Base-by-base conservation (phyloP, 257 asterid species). In the Phtheirospermum japonicum region DNA sequence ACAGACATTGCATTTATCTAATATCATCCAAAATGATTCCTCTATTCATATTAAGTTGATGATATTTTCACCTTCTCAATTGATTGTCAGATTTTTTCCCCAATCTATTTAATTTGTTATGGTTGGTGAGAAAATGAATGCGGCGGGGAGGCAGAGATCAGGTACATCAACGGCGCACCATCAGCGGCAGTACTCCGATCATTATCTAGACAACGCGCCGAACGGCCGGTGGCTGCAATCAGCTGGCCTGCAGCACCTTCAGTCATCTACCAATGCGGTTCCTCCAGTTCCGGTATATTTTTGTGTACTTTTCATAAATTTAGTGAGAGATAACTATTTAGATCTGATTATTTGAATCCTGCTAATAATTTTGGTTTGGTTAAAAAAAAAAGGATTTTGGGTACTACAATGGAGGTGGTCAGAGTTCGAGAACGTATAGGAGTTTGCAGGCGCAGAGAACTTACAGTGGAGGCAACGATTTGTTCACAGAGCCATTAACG, bases 201-300 rank as follows among this genome's bases (percentile, higher is more conserved):
- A 93, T 75, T 93, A 77, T 59, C 68, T 79, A 3, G 95, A 91
- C 8, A 61, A 83, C 50, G 82, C 96, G 3, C 83, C 98, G 13
- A 80, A 91, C 34, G 90, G 88, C 23, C 75, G 95, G 61, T 91
- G 99, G 97, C 83, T 89, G 61, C 99, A 92, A 71, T 92, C 99
- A 57, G 95, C 96, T 67, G 97, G 99, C 39, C 73, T 89, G 66
- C 97, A 93, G 67, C 95, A 89, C 71, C 80, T 87, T 4, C 96
- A 89, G 72, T 80, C 96, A 52, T 76, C 95, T 0, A 81, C 61
- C 81, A 80, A 71, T 79, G 80, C 83, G 56, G 73, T 60, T 76
- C 79, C 89, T 72, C 84, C 88, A n/a, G 73, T 73, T n/a, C 95
- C 80, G 89, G 95, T 86, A 54, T 37, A 18, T 30, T 66, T 37